These are phyloP conservation scores for Globisporangium rhizosaccharum DNA, from an alignment of 352 stramenopile genomes.

Conservation along the genomic window DNA sequence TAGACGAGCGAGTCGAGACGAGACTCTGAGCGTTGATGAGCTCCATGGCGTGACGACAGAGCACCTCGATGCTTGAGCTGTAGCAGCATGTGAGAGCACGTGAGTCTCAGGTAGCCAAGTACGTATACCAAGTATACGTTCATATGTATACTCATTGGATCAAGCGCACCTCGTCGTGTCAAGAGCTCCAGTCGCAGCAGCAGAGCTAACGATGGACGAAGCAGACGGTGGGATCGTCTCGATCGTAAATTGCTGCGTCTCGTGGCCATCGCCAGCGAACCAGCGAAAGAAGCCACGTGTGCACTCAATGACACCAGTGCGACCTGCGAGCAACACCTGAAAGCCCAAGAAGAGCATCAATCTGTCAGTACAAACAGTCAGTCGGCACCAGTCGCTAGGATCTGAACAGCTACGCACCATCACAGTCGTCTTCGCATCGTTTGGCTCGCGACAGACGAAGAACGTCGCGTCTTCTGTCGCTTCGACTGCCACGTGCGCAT, in stretches of 20 bases:
- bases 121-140: not conserved
- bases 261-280: slow-evolving; percentile 24
- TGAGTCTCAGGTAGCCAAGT: not conserved
- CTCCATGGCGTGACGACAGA: slow-evolving; percentile 13
- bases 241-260: slow-evolving; percentile 48
- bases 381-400: not conserved
- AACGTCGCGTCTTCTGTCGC: slow-evolving; percentile 22
- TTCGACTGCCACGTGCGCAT: slow-evolving; percentile 34
- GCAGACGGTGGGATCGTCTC: slow-evolving; percentile 46
- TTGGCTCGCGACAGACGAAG: slow-evolving; percentile 20
- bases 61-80: slow-evolving; percentile 3
- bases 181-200: not conserved
- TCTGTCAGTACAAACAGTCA: not conserved
- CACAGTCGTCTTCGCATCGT: not conserved
- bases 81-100: not conserved
- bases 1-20: slow-evolving; percentile 2
- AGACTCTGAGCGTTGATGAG: slow-evolving; percentile 5
- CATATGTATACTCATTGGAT: not conserved
- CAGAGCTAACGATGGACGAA: not conserved
- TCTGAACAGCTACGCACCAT: not conserved
- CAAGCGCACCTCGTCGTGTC: not conserved
- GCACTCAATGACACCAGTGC: slow-evolving; percentile 16
- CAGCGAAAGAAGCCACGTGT: slow-evolving; percentile 43
- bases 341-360: not conserved
- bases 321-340: slow-evolving; percentile 6